Base-by-base conservation (phyloP, 2,329 filamentous ascomycete species). In the Torrubiella hemipterigena region DNA sequence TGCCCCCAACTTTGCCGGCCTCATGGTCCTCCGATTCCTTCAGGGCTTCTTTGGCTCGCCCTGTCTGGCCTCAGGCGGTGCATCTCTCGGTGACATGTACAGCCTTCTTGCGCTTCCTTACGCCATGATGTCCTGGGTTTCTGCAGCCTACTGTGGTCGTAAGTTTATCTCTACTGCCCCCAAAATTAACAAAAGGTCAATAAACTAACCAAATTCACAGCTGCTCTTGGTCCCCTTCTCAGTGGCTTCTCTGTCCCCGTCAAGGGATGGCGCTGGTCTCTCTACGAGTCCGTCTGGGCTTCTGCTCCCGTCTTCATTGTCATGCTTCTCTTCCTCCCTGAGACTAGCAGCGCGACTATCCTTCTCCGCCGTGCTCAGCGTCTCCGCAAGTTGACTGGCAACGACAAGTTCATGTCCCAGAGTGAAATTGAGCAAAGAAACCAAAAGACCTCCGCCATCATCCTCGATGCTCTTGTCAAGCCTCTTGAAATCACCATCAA, bases 1-100 rank as follows among this genome's bases (percentile, higher is more conserved):
- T 0, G 72, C 72, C 4, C 52, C 67, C 27, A 79, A 75, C 54
- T 79, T 75, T 31, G 55, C 69, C 0, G 74, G 74, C 0, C 59
- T 84, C 8, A 63, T 81, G 42, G 70, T 78, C 3, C 57, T 77
- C 3, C 65, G 76, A 2, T 79, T 79, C 51, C 51, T 80, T 4
- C 70, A 73, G 36, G 76, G 74, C 2, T 76, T 80, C 59, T 76
- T 79, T 40, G 75, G 76, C 7, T 71, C 65, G 7, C 77, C 77
- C 0, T 76, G 70, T 47, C 54, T 83, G 7, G 76, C 77, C 0
- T 78, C 67, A 1, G 67, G 65, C 5, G 66, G 59, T 17, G 67
- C 67, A 4, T 63, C 65, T 0, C 53, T 69, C 0, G 58, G 58
- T 29, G 67, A 72, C 40, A 64, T 71, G 46, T 74, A 69, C 43